These are phyloP conservation scores for Ramularia collo-cygni DNA, from an alignment of 2,329 filamentous ascomycete genomes.

Conservation along the genomic window DNA sequence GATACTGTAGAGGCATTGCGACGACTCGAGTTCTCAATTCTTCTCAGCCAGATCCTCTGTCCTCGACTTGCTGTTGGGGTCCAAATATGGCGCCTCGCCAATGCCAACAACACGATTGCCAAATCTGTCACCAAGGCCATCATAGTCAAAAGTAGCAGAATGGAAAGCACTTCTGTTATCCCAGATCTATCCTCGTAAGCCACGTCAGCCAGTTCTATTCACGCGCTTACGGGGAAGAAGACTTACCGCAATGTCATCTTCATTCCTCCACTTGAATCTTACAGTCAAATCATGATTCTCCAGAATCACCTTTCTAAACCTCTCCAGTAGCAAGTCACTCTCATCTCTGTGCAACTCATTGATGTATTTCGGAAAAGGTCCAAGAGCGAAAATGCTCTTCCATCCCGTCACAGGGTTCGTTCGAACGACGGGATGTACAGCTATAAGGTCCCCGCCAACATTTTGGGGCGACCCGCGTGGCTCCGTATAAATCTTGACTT, in stretches of 20 bases:
- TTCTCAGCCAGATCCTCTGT: conserved; percentile 6
- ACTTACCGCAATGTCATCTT: conserved; percentile 38
- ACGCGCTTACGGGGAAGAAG: too few relatives aligned
- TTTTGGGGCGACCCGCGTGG: conserved; percentile 23
- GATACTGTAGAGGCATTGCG: too few relatives aligned
- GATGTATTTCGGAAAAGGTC: conserved; percentile 49
- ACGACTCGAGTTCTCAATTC: too few relatives aligned
- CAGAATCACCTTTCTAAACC: conserved; percentile 30
- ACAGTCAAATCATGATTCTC: conserved; percentile 49
- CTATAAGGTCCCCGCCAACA: conserved; percentile 11
- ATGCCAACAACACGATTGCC: conserved; percentile 50
- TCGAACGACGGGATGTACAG: conserved; percentile 46
- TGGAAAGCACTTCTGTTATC: conserved; percentile 58
- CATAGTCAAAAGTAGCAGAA: conserved; percentile 58
- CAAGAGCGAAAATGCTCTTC: conserved; percentile 56
- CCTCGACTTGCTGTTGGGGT: conserved; percentile 45
- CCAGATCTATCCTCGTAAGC: conserved; percentile 49
- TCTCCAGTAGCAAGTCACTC: conserved; percentile 18
- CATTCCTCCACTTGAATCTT: conserved; percentile 43
- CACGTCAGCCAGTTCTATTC: too few relatives aligned
- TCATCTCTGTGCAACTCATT: conserved; percentile 41
- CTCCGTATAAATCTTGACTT: conserved; percentile 18
- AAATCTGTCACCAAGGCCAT: conserved; percentile 44
- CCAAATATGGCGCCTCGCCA: conserved; percentile 50
- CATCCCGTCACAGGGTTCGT: conserved; percentile 57